Conservation (phyloP, 2,329 filamentous ascomycete species). For the Periconia sp. region DNA sequence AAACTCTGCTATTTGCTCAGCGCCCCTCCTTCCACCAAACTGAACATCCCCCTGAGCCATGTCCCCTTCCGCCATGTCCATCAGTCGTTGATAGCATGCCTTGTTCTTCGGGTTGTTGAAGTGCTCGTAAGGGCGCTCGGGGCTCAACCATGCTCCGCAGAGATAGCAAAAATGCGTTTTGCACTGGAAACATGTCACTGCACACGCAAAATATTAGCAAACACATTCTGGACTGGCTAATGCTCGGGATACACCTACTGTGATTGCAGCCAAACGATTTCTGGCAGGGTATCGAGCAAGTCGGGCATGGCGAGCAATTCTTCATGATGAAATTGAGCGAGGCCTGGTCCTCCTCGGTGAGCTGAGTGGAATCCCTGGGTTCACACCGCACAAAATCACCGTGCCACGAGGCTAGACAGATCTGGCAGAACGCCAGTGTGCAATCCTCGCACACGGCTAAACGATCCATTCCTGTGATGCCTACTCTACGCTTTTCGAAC, state of each 20-base stretch:
- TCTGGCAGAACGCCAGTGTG: constrained; percentile 80
- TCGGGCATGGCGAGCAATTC: constrained; percentile 86
- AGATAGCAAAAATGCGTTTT: constrained; percentile 94
- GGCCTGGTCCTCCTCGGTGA: constrained; percentile 82
- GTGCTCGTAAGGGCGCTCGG: constrained; percentile 81
- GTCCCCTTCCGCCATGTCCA: constrained; percentile 86
- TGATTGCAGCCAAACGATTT: constrained; percentile 96
- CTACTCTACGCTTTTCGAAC: constrained; percentile 26
- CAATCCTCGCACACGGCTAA: constrained; percentile 77
- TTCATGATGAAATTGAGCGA: constrained; percentile 79
- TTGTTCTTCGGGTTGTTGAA: constrained; percentile 72
- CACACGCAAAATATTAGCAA: too few species aligned
- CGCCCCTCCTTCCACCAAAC: constrained; percentile 48
- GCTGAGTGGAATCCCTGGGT: constrained; percentile 66
- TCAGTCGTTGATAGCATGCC: constrained; percentile 78
- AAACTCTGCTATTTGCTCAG: constrained; percentile 45
- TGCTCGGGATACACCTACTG: constrained; percentile 42
- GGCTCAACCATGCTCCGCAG: constrained; percentile 82
- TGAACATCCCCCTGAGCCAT: constrained; percentile 47
- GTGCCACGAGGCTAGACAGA: constrained; percentile 85
- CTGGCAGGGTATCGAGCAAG: constrained; percentile 79
- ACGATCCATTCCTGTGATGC: constrained; percentile 61
- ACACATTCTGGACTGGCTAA: too few species aligned
- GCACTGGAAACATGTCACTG: constrained; percentile 83
- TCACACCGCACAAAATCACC: constrained; percentile 78